Conservation (phyloP, 345 rosid species). For the Syzygium jambos region DNA sequence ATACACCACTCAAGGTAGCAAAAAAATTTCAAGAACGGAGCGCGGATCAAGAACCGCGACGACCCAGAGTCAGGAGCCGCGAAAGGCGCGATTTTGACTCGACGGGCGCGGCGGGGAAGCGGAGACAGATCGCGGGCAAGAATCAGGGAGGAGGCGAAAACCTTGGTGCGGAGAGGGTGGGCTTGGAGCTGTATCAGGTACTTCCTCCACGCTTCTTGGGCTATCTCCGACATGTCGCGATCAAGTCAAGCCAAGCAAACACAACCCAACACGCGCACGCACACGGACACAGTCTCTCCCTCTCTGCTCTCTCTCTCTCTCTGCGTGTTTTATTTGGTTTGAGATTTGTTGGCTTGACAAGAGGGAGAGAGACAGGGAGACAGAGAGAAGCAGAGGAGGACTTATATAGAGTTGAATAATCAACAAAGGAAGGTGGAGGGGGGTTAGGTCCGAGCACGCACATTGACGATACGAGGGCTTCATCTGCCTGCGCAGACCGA, state of each 20-base stretch:
- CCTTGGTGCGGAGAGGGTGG: slow-evolving; percentile 86
- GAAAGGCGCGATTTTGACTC: not conserved
- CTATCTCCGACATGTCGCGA: slow-evolving; percentile 52
- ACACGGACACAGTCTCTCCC: not conserved
- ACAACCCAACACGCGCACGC: not conserved
- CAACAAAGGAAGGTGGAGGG: not conserved
- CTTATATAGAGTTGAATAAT: not conserved
- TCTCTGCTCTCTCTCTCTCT: not conserved
- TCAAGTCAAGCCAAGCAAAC: not conserved
- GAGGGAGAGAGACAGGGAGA: not conserved
- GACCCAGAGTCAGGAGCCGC: not conserved
- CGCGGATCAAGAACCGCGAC: not conserved
- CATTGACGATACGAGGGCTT: not conserved
- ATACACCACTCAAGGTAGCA: not conserved
- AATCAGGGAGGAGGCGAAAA: slow-evolving; percentile 2
- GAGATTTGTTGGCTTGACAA: not conserved
- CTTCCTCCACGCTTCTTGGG: slow-evolving; percentile 80
- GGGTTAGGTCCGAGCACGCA: not conserved
- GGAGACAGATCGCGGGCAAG: not conserved
- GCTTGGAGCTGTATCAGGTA: slow-evolving; percentile 82
- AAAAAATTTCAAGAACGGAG: not conserved
- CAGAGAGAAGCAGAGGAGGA: not conserved
- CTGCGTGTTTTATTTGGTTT: not conserved
- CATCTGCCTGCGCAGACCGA: not conserved
- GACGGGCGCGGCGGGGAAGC: not conserved